A percentile compares a stretch with the other conserved stretches of the same genome.
Evolutionary conservation across 2,329 filamentous ascomycete species (phyloP).

Genomic region (Fusarium redolens): DNA sequence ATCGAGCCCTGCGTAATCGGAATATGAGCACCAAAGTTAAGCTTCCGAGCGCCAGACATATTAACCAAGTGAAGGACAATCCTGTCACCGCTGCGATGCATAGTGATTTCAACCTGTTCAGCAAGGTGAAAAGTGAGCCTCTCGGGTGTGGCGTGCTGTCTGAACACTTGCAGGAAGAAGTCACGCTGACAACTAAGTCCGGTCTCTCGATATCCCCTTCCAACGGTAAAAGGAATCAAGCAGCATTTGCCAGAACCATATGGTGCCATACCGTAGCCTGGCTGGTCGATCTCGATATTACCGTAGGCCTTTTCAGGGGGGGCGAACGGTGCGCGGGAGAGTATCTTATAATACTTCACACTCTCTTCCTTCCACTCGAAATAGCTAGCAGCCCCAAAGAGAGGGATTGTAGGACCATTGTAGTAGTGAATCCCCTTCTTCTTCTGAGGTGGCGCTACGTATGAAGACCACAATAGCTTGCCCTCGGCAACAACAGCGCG

Average conservation of each 20-base stretch:
- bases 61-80: neutral
- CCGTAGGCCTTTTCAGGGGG: neutral
- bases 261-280: neutral
- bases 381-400: neutral
- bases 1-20: neutral
- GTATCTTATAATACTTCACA: neutral
- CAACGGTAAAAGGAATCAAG: neutral
- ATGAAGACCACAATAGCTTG: neutral
- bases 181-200: neutral
- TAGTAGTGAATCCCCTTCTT: neutral
- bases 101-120: neutral
- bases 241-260: neutral
- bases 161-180: neutral
- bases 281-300: neutral
- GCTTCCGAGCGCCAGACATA: neutral
- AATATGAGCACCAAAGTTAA: neutral
- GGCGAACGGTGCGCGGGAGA: neutral
- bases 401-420: neutral
- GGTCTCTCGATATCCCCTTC: neutral
- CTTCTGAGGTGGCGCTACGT: neutral
- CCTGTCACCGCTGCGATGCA: neutral
- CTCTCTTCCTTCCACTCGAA: neutral
- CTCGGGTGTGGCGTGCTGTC: neutral
- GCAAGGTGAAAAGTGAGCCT: neutral
- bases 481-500: no score